Base-by-base conservation (phyloP, 179 eudicot species). In the Kewa caespitosa region DNA sequence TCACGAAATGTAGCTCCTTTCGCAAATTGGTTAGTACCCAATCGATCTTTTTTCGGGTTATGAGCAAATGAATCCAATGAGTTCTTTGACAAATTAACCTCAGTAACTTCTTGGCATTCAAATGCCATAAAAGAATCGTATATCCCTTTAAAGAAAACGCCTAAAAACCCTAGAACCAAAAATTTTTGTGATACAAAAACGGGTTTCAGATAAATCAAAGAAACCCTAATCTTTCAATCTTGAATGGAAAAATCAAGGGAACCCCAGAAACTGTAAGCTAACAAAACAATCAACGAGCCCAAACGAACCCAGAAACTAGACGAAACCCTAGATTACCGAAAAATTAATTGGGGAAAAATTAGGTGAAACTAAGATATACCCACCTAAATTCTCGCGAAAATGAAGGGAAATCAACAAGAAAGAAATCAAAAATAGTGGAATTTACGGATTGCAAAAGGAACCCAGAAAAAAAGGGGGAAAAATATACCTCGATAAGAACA, bases 51-150 rank as follows among this genome's bases (percentile, higher is more conserved):
- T 72, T 65, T 57, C 67, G 80, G 67, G 67, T 70, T 83, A 80
- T 84, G 81, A 33, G 73, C 78, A 46, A 67, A 64, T 46, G 68
- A 76, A 76, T 84, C 68, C 82, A 67, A 76, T 15, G 59, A 65
- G 33, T 83, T 74, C 46, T 89, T 79, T 15, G 78, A 81, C 50
- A 86, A 84, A 75, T 62, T 74, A 80, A 73, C 81, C 69, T 85
- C 84, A 39, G 81, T 82, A 80, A 33, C 67, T 64, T 73, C 76
- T 79, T 85, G 90, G 91, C 92, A 94, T 88, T 90, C 96, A 90
- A 90, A 90, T 84, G 76, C 98, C 98, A 94, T 94, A 92, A 87
- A 94, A 93, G 42, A 76, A 64, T 74, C 63, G 50, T 38, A 84
- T 50, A 54, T 34, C 62, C 80, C 79, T 76, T 79, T 41, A 76